phyloP scores from a whole-genome alignment of 2,329 filamentous ascomycete species.

The Mariannaea sp. region DNA sequence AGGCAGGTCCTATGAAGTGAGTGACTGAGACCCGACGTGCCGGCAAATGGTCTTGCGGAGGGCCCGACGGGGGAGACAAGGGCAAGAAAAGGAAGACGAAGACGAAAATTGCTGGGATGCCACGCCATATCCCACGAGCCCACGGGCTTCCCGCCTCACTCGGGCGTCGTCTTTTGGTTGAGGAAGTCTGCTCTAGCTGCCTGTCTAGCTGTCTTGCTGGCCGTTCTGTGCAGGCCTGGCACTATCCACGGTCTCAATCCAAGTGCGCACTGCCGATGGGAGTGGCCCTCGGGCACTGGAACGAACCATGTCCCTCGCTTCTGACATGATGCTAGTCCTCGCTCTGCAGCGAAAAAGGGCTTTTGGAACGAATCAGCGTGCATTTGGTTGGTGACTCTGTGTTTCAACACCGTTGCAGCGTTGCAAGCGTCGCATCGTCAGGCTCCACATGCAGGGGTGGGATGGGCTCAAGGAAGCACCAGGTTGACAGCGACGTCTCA shows the following conservation, averaged over 20 bases:
- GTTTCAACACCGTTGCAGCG: conserved; percentile 11
- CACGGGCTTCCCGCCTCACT: background rate
- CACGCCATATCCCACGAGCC: background rate
- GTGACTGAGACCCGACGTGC: background rate
- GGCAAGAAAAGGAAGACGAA: background rate
- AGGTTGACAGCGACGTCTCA: background rate
- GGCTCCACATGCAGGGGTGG: background rate
- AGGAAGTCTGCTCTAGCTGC: no score
- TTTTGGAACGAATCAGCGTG: conserved; percentile 14
- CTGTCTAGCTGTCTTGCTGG: no score
- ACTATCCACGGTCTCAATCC: background rate
- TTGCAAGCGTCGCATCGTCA: conserved; percentile 10
- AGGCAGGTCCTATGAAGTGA: background rate
- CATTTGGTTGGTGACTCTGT: conserved; percentile 15
- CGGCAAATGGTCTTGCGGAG: background rate
- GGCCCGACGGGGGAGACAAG: background rate
- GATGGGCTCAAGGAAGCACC: background rate
- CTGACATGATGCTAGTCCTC: conserved; percentile 13
- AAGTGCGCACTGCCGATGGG: background rate
- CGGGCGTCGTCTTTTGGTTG: no score
- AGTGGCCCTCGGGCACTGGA: background rate
- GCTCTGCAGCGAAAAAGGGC: conserved; percentile 1
- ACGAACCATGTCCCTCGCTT: background rate
- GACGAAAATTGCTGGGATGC: background rate
- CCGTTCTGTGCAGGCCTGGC: background rate